Base-by-base conservation (phyloP, 176 grass and related monocot genomes). In the Leersia perrieri region DNA sequence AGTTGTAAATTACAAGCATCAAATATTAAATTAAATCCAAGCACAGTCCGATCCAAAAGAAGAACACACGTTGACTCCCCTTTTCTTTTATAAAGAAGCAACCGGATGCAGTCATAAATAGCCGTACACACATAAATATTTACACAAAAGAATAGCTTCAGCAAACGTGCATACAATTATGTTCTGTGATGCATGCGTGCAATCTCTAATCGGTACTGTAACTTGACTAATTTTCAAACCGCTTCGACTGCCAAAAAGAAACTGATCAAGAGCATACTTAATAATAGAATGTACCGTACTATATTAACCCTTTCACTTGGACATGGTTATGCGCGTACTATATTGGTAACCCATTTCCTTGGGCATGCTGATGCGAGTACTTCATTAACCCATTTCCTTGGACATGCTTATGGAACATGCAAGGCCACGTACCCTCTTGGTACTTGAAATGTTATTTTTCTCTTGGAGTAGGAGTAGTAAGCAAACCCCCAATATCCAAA, bases 381-480 rank as follows among this genome's bases (percentile, higher is more conserved):
- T n/a, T n/a, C n/a, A n/a, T n/a, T n/a, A n/a, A n/a, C n/a, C n/a
- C n/a, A n/a, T 73, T 33, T 13, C 18, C 68, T 49, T 0, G 79
- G 38, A 35, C 58, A 78, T 38, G 55, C 57, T 79, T 23, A 68
- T 51, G 30, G 33, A 70, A 33, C 23, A 75, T 74, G 69, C 75
- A 49, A 45, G 36, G 35, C 68, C 75, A 73, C 68, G 68, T 28
- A 68, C 49, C 77, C 12, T 34, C 49, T 40, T 71, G 9, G 80
- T 88, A 84, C 68, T 22, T 74, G 39, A 77, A 72, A 88, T 60
- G 72, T 18, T 60, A 44, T 57, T 66, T 39, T 66, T 60, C 20
- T 77, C 65, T 65, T 11, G 26, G 25, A 18, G 53, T 1, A 14
- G 1, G 22, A 68, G 60, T 75, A 41, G 68, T 33, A 86, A 82